Base-by-base conservation (phyloP, 2,329 filamentous ascomycete genomes). In the Aspergillus neoniger region DNA sequence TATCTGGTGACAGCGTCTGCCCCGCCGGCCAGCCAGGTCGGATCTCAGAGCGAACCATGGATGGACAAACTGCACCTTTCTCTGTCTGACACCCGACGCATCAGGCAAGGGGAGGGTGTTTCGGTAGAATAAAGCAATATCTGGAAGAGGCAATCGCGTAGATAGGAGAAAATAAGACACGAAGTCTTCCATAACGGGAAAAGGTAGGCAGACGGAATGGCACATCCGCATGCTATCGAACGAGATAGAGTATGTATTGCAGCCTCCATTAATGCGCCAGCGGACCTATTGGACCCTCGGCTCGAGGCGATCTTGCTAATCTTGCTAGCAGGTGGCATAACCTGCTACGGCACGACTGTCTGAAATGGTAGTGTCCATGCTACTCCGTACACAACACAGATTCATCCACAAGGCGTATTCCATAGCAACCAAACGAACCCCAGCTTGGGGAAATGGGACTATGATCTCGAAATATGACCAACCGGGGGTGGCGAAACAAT, bases 11-110 rank as follows among this genome's bases (percentile, higher is more conserved):
- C 47, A 50, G 47, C 47, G 47, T 50, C 47, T 30, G 47, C 47
- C 47, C 47, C 47, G 47, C 47, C 17, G 9, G 25, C 25, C 47
- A 50, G 47, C 15, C 25, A 50, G 25, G 25, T n/a, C 25, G 23
- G n/a, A 10, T 30, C 19, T 44, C 19, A 23, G 10, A 50, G 47
- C 28, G 47, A 32, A 30, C 47, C 47, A 32, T 32, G 32, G 12
- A 5, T 36, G 47, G 47, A 32, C 25, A 28, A n/a, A 50, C 25
- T 50, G 47, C 47, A 50, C 36, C 41, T 30, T 51, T 60, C 53
- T 41, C 55, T 58, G 57, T 54, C 60, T 60, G 60, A 64, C 60
- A 62, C 49, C 62, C 57, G 57, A 62, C 60, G 62, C 57, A 58
- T 54, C 44, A 59, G 60, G 62, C 28, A 64, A 64, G 62, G 62